These are phyloP conservation scores for Fusarium sp. DNA, from an alignment of 2,329 filamentous ascomycete species.

Conservation along the genomic window DNA sequence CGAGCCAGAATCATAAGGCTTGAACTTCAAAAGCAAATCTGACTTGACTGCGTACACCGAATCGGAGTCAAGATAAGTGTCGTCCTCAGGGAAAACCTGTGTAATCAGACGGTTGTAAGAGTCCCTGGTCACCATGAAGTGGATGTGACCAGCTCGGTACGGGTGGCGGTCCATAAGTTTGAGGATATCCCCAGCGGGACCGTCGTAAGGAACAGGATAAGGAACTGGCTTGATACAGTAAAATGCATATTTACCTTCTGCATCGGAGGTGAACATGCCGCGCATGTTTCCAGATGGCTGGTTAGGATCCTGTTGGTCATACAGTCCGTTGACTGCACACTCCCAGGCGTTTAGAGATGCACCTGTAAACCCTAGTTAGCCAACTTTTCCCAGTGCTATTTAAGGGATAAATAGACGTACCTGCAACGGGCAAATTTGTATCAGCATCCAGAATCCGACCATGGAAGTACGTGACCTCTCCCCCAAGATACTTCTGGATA, in stretches of 20 bases:
- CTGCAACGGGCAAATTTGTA: neutral
- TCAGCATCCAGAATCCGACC: neutral
- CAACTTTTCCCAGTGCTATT: neutral
- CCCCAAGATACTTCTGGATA: neutral
- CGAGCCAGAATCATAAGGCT: rapidly evolving
- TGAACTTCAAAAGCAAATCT: neutral
- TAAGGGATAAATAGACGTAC: neutral
- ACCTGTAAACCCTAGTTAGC: neutral
- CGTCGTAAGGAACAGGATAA: neutral
- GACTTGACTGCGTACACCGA: neutral
- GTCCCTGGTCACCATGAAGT: neutral
- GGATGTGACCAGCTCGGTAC: neutral
- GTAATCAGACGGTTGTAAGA: neutral
- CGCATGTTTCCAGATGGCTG: neutral
- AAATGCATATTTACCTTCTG: neutral
- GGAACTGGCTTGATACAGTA: neutral
- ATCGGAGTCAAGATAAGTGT: neutral
- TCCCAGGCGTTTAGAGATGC: neutral
- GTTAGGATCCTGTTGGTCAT: neutral
- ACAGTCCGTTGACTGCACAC: neutral
- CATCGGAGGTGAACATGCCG: neutral
- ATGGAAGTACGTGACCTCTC: neutral
- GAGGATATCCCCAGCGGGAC: neutral
- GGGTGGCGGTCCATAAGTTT: neutral
- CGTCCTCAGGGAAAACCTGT: rapidly evolving